Evolutionary conservation across 148 eudicot genomes (phyloP).

Genomic region (Rhododendron kiyosumense): DNA sequence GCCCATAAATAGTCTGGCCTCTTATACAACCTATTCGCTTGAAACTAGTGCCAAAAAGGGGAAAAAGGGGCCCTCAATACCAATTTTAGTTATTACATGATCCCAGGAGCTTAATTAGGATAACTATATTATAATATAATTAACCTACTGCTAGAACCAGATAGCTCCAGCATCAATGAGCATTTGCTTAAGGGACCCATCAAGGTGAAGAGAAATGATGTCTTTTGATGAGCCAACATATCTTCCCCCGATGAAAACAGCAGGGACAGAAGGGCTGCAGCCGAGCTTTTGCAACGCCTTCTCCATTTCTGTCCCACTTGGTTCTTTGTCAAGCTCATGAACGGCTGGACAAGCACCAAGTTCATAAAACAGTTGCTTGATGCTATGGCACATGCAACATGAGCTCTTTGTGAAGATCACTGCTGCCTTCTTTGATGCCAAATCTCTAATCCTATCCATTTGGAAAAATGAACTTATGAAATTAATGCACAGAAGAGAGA

Average conservation of each 20-base stretch:
- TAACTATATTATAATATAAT: neutral
- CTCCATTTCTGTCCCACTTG: constrained; percentile 38
- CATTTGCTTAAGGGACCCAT: constrained; percentile 40
- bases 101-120: neutral
- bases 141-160: constrained; percentile 35
- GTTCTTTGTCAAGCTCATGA: constrained; percentile 37
- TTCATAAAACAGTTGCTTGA: constrained; percentile 33
- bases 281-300: constrained; percentile 29
- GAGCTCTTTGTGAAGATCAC: constrained; percentile 57
- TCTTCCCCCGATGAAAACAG: constrained; percentile 40
- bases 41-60: neutral
- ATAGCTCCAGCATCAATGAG: constrained; percentile 43
- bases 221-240: constrained; percentile 42
- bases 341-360: constrained; percentile 48
- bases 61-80: neutral
- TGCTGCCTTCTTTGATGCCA: constrained; percentile 43
- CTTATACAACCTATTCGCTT: neutral
- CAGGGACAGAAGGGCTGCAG: constrained; percentile 39
- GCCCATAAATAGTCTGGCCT: too few species aligned
- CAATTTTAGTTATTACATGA: neutral
- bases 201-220: constrained; percentile 41
- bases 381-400: constrained; percentile 48
- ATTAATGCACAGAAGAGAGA: neutral
- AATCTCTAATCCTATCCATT: constrained; percentile 39
- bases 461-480: neutral